phyloP scores from a whole-genome alignment of 225 moss, liverwort and hornwort genomes.

The Anthoceros angustus region DNA sequence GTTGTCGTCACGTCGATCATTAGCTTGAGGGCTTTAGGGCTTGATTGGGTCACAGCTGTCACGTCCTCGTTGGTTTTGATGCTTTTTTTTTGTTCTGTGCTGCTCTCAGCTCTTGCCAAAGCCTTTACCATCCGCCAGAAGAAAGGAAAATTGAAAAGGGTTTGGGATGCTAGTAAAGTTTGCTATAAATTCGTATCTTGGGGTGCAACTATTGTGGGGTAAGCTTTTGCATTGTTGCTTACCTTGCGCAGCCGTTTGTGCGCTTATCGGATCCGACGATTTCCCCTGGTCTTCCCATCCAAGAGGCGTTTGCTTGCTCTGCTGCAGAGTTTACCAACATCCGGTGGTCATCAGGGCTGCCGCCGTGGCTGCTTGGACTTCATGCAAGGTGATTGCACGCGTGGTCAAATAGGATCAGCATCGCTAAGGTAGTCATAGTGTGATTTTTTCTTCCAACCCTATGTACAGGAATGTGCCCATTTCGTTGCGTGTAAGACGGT shows the following conservation, averaged over 20 bases:
- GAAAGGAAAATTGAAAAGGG: constrained; percentile 19
- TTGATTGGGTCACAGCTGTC: background rate
- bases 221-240: background rate
- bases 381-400: constrained; percentile 22
- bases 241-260: background rate
- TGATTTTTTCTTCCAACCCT: too few relatives aligned
- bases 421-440: background rate
- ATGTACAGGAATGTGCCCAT: too few relatives aligned
- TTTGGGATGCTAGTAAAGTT: constrained; percentile 25
- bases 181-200: constrained; percentile 28
- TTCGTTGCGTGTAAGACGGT: too few relatives aligned
- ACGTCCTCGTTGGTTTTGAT: background rate
- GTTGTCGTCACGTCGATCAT: background rate
- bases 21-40: too few relatives aligned
- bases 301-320: background rate
- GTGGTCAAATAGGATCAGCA: constrained; percentile 11
- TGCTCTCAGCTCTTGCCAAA: constrained; percentile 20
- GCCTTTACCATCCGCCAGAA: constrained; percentile 20
- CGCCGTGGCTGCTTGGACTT: constrained; percentile 29
- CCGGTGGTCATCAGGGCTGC: constrained; percentile 28
- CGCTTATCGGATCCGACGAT: background rate
- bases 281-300: background rate
- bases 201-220: constrained; percentile 38
- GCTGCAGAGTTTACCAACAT: constrained; percentile 25
- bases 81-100: background rate